These are phyloP conservation scores for Microstegium vimineum DNA, from an alignment of 176 grass and related monocot species.

Conservation along the genomic window DNA sequence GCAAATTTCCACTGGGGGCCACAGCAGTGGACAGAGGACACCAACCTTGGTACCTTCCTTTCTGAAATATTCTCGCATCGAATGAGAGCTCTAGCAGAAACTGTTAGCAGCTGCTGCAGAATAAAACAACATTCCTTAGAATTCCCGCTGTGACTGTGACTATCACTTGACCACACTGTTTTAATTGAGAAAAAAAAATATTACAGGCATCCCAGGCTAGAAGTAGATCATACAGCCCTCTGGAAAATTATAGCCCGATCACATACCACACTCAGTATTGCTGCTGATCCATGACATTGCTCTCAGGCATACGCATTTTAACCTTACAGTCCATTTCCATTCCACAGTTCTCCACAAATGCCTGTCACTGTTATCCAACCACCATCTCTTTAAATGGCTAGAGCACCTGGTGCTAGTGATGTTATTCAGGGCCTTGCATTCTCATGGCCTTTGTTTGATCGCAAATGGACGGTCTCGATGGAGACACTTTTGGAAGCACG, in stretches of 20 bases:
- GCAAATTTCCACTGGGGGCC: slow-evolving; percentile 6
- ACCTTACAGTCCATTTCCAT: slow-evolving; percentile 29
- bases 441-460: slow-evolving; percentile 29
- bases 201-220: background rate
- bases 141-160: background rate
- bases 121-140: slow-evolving; percentile 4
- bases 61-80: slow-evolving; percentile 5
- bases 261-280: background rate
- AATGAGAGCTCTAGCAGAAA: slow-evolving; percentile 24
- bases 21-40: slow-evolving; percentile 20
- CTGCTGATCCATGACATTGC: slow-evolving; percentile 16
- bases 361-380: slow-evolving; percentile 79
- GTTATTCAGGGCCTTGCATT: slow-evolving; percentile 36
- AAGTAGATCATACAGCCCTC: slow-evolving; percentile 14
- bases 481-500: slow-evolving; percentile 45
- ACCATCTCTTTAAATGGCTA: slow-evolving; percentile 51
- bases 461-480: slow-evolving; percentile 19
- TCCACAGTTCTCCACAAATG: slow-evolving; percentile 52
- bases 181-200: background rate
- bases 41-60: slow-evolving; percentile 18
- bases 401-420: slow-evolving; percentile 64
- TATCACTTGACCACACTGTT: background rate
- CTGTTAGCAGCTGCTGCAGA: slow-evolving; percentile 2
- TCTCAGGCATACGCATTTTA: slow-evolving; percentile 10
- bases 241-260: background rate